phyloP scores from a whole-genome alignment of 805 yeast species.

The Candida nemodendra region DNA sequence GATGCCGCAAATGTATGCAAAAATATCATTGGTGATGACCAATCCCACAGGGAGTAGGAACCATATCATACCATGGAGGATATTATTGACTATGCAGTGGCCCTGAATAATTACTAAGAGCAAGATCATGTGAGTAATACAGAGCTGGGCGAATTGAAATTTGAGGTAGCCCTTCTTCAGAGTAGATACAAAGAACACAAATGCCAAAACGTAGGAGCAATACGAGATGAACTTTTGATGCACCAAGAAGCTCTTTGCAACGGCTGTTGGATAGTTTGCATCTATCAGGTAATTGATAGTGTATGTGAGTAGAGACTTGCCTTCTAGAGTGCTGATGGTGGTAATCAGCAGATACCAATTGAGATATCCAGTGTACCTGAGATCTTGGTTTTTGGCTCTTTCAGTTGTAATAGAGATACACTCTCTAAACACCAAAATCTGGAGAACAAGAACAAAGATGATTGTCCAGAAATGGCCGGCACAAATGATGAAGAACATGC shows the following conservation, averaged over 20 bases:
- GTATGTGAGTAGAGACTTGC: slow-evolving; percentile 72
- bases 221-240: slow-evolving; percentile 87
- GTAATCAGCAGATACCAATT: slow-evolving; percentile 91
- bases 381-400: slow-evolving; percentile 72
- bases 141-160: slow-evolving; percentile 91
- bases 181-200: slow-evolving; percentile 85
- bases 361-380: slow-evolving; percentile 78
- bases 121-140: slow-evolving; percentile 92
- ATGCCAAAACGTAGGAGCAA: slow-evolving; percentile 79
- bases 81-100: slow-evolving; percentile 86
- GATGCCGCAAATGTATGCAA: slow-evolving; percentile 96
- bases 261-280: slow-evolving; percentile 26
- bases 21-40: slow-evolving; percentile 92
- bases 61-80: slow-evolving; percentile 91
- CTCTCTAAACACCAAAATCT: slow-evolving; percentile 84
- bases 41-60: slow-evolving; percentile 86
- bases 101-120: slow-evolving; percentile 90
- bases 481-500: slow-evolving; percentile 66
- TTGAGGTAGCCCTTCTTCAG: slow-evolving; percentile 84
- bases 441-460: slow-evolving; percentile 65
- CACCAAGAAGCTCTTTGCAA: slow-evolving; percentile 32
- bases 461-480: slow-evolving; percentile 87
- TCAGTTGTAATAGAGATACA: slow-evolving; percentile 82
- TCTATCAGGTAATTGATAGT: slow-evolving; percentile 26
- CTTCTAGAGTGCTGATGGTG: slow-evolving; percentile 87